Base-by-base conservation (phyloP, 805 yeast species). In the Ogataea trehalophila region DNA sequence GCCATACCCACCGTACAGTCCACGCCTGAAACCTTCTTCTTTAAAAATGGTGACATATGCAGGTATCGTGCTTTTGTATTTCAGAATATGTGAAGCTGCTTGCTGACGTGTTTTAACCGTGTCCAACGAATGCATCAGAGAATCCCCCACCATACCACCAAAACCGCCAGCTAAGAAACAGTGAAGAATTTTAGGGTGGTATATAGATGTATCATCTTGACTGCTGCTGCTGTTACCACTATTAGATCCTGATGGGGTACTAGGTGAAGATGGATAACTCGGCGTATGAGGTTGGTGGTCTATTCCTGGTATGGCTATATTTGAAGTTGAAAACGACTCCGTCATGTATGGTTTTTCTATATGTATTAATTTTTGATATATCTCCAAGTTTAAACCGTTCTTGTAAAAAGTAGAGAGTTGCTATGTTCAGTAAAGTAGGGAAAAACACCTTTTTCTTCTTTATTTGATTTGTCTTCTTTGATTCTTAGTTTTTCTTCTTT, bases 51-150 rank as follows among this genome's bases (percentile, higher is more conserved):
- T 83, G 26, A 67, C 52, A 58, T 86, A 89, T 0, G 97, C 96
- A 11, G 80, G 76, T 8, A 84, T 58, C 83, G 90, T 89, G 57
- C 77, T 82, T 50, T 70, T 76, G 66, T 92, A 92, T 64, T 87
- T 85, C 6, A 71, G 53, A 18, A 75, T 75, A 53, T 74, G 71
- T 20, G 87, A 83, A 4, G 95, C 87, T n/a, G 96, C 98, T 63
- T 94, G 99, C 65, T 94, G 99, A 52, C 99, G 75, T 2, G 99
- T 94, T 64, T 94, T 94, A 33, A 94, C 96, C 0, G 99, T 94
- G 62, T 94, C 99, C 34, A 94, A 69, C 0, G 98, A 91, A 67
- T 94, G 97, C 97, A 94, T 94, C 31, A 80, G 70, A 1, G 94
- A 77, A 60, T 92, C 99, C 14, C 97, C 98, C 36, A 91, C 79